Percentiles rank a stretch among this genome's conserved stretches.
phyloP scores from a whole-genome alignment of 2,329 filamentous ascomycete genomes.

The Alternaria sp. region DNA sequence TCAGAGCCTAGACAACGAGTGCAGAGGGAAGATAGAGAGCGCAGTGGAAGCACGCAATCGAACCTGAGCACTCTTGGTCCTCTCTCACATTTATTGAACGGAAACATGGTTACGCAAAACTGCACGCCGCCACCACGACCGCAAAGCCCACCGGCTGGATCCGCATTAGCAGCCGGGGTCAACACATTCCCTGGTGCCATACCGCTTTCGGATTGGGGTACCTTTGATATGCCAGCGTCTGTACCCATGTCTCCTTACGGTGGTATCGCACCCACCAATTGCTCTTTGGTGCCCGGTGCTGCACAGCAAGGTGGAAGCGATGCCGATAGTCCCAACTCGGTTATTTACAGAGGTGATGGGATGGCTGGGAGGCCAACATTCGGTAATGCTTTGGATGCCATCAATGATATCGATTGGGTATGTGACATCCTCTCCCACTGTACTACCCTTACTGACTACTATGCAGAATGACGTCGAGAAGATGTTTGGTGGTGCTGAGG shows the following conservation, averaged over 20 bases:
- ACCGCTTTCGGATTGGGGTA: slow-evolving; percentile 38
- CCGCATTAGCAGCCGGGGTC: slow-evolving; percentile 4
- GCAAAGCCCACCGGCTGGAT: background rate
- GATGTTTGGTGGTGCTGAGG: slow-evolving; percentile 51
- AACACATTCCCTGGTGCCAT: slow-evolving; percentile 33
- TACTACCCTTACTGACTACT: slow-evolving; percentile 5
- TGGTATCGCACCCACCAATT: slow-evolving; percentile 1
- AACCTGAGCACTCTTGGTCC: background rate
- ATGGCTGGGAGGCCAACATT: slow-evolving; percentile 7
- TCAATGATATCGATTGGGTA: slow-evolving; percentile 72
- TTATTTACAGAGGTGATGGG: slow-evolving; percentile 1
- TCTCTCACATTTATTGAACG: slow-evolving; percentile 4
- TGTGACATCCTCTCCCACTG: slow-evolving; percentile 40
- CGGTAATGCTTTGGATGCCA: slow-evolving; percentile 34
- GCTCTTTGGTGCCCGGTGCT: background rate
- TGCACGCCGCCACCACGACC: slow-evolving; percentile 10
- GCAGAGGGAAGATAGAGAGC: slow-evolving; percentile 9
- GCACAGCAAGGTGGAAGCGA: slow-evolving; percentile 6
- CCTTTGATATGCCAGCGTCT: slow-evolving; percentile 25
- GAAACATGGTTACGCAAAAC: slow-evolving; percentile 3
- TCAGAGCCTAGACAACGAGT: slow-evolving; percentile 35
- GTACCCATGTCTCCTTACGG: background rate
- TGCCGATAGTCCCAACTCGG: slow-evolving; percentile 6
- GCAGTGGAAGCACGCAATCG: slow-evolving; percentile 15
- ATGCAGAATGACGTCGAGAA: slow-evolving; percentile 57